Conservation (phyloP, 1,284 basidiomycete genomes). For the Cryptococcus sp. region DNA sequence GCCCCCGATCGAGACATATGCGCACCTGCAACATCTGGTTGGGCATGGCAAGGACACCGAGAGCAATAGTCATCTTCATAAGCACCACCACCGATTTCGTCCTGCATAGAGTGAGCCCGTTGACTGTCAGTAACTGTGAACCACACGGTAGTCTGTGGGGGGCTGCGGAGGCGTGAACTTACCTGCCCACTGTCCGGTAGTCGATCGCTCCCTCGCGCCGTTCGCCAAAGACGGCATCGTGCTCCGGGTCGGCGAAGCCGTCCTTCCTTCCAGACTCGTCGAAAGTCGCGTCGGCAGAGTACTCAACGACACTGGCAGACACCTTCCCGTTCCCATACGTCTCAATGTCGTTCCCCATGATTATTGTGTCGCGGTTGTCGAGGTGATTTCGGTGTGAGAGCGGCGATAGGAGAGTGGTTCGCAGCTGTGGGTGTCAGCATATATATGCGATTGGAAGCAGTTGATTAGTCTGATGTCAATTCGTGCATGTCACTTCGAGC, state of each 20-base stretch:
- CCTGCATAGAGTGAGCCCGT: constrained; percentile 18
- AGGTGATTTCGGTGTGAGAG: too few relatives aligned
- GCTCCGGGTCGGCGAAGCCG: constrained; percentile 15
- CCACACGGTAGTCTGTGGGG: neutral
- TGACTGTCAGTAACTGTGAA: too few relatives aligned
- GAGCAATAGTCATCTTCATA: constrained; percentile 37
- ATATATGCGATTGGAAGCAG: too few relatives aligned
- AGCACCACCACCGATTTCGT: constrained; percentile 35
- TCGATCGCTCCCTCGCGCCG: constrained; percentile 32
- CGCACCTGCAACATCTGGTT: too few relatives aligned
- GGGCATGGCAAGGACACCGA: constrained; percentile 38
- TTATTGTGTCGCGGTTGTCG: neutral
- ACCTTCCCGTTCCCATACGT: neutral
- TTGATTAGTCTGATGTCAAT: too few relatives aligned
- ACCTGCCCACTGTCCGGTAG: constrained; percentile 41
- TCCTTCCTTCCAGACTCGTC: constrained; percentile 2
- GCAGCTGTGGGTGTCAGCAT: too few relatives aligned
- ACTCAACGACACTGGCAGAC: neutral
- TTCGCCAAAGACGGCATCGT: constrained; percentile 36
- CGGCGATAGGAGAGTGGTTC: too few relatives aligned
- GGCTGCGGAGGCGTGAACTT: constrained; percentile 10
- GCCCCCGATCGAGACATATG: too few relatives aligned
- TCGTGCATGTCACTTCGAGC: too few relatives aligned
- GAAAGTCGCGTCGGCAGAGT: neutral
- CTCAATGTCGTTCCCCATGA: neutral